Evolutionary conservation across 2,329 filamentous ascomycete species (phyloP), one percentile per base, ranked within the genome.

Genomic region (Madurella fahalii): DNA sequence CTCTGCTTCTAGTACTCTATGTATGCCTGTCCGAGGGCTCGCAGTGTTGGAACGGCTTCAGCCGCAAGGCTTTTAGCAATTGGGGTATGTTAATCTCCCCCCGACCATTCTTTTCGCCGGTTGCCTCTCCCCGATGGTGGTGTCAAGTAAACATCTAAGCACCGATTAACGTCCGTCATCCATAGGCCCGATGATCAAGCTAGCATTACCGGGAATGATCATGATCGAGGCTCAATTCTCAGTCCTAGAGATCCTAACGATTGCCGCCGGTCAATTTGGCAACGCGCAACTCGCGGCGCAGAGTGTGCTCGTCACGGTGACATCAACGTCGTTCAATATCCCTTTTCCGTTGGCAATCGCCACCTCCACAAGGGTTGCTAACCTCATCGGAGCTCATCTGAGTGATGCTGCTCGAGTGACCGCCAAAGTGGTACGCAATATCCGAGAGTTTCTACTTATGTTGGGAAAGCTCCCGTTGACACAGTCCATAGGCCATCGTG

Each of bases 31-130:
- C 91, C 47, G 82, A 84, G 57, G 90, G 90, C 7, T 78, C 77
- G 49, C 82, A 91, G 64, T 95, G 90, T 74, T 95, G 90, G 90
- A 86, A 86, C 54, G 90, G 90, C 12, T 87, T 95, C 68, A 87
- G 84, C 46, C 77, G 74, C 58, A 52, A 56, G 20, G 65, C 64
- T 2, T 61, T 67, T n/a, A 58, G 47, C 15, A 64, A 65, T 54
- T 67, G 65, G 65, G 64, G 62, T 66, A 50, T 59, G 68, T 63
- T n/a, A n/a, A n/a, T n/a, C 25, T 25, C 7, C 25, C 25, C 48
- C 9, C 16, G 15, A 15, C 12, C n/a, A n/a, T n/a, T 32, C 5
- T 30, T 16, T 17, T 15, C 17, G 30, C 37, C 46, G n/a, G n/a
- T 20, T 7, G 5, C 34, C 11, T 18, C 7, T 4, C 40, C 16